phyloP scores from a whole-genome alignment of 2,329 filamentous ascomycete genomes.

The Colletotrichum sp. region DNA sequence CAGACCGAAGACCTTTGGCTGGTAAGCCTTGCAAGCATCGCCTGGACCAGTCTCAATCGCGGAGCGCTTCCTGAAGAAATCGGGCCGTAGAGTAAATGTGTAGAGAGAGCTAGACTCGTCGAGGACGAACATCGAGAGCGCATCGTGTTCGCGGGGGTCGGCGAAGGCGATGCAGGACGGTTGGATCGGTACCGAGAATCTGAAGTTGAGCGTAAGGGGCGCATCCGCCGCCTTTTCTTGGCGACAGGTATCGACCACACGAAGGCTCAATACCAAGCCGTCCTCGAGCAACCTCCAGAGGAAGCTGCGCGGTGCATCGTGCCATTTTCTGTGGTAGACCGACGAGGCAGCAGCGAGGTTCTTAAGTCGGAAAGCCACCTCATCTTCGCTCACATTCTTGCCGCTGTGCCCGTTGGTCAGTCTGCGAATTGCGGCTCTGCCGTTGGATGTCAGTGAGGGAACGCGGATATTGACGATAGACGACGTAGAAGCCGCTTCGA shows the following conservation, averaged over 20 bases:
- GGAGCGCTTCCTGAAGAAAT: constrained; percentile 76
- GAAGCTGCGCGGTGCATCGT: constrained; percentile 81
- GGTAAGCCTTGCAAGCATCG: constrained; percentile 77
- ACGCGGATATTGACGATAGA: constrained; percentile 76
- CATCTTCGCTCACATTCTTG: constrained; percentile 61
- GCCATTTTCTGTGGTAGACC: constrained; percentile 81
- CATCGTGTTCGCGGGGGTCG: constrained; percentile 79
- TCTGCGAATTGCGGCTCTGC: constrained; percentile 41
- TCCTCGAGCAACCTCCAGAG: constrained; percentile 90
- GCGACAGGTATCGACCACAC: constrained; percentile 81
- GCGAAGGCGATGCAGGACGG: constrained; percentile 82
- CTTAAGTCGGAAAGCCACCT: constrained; percentile 73
- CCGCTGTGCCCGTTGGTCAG: constrained; percentile 34
- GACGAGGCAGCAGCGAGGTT: constrained; percentile 80
- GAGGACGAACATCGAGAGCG: constrained; percentile 79
- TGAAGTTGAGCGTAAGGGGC: constrained; percentile 77
- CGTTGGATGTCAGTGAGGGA: constrained; percentile 56
- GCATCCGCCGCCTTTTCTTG: constrained; percentile 70
- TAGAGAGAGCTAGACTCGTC: constrained; percentile 82
- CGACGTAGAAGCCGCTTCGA: constrained; percentile 73
- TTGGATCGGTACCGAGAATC: constrained; percentile 76
- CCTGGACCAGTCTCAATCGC: constrained; percentile 76
- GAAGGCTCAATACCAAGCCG: constrained; percentile 80
- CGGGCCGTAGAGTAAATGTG: constrained; percentile 81
- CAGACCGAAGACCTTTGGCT: constrained; percentile 76